Base-by-base conservation (phyloP, 768 basidiomycete species). In the Termitomyces sp. region DNA sequence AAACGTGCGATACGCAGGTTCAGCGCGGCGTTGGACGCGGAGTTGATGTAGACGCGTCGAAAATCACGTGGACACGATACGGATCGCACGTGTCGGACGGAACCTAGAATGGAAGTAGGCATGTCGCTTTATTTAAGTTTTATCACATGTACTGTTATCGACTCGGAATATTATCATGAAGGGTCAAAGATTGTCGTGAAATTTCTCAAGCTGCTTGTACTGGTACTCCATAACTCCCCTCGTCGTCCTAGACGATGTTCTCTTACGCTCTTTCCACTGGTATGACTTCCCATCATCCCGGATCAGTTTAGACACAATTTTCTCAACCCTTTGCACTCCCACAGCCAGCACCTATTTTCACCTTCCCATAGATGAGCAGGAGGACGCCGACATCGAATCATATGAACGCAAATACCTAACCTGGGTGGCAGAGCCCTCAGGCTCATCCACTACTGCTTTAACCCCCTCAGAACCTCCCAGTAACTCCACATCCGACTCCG, bases 261-360 rank as follows among this genome's bases (percentile, higher is more conserved):
- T 79, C 78, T 13, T 80, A 77, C 67, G 78, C 77, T 52, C 66
- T 80, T 57, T 74, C 74, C 14, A 78, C 77, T 59, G 78, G 77
- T 76, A 56, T n/a, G 58, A 44, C 14, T 36, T 16, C n/a, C 22
- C 34, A 39, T 45, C 3, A 30, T 30, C 39, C 30, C 26, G 33
- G 9, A 37, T 48, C 27, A n/a, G 51, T 52, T 26, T 39, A 8
- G 37, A 20, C 32, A 40, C 58, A n/a, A 26, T 26, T 43, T 57
- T 53, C 58, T 43, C 55, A 48, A 22, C 20, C 22, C 16, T 51
- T 51, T 12, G 10, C 16, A 52, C 58, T 8, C 61, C 55, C 59
- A 18, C 56, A 87, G 88, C 83, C 50, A 83, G 78, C 67, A 77
- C 80, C 6, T 87, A 84, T 69, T 87, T 88, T 64, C 78, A 83